These are phyloP conservation scores for Kalmanozyma brasiliensis DNA, from an alignment of 1,284 basidiomycete species.

Conservation along the genomic window DNA sequence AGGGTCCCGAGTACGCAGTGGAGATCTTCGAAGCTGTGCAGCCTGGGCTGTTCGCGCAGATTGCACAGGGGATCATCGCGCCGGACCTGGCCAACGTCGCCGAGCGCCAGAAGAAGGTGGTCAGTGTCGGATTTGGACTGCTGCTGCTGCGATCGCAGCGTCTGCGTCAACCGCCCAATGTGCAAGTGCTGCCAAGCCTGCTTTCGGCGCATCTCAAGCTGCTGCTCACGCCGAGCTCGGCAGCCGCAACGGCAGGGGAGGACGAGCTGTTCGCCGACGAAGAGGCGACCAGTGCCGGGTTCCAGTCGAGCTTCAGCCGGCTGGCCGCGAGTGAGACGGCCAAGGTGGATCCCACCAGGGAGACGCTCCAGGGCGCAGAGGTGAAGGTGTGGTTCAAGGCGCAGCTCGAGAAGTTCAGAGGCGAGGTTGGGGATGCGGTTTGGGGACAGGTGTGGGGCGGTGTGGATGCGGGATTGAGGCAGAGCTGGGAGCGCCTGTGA, in stretches of 20 bases:
- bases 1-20: constrained; percentile 79
- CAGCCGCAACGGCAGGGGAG: constrained; percentile 71
- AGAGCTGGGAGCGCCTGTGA: constrained; percentile 12
- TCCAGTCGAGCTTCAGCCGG: constrained; percentile 91
- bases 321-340: constrained; percentile 77
- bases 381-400: constrained; percentile 19
- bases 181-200: constrained; percentile 47
- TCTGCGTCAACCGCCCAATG: constrained; percentile 77
- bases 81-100: constrained; percentile 84
- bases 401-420: not conserved
- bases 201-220: constrained; percentile 73
- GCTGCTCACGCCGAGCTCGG: constrained; percentile 79
- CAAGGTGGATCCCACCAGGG: constrained; percentile 7
- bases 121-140: constrained; percentile 82
- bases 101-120: constrained; percentile 83
- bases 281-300: constrained; percentile 74
- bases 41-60: constrained; percentile 81
- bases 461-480: constrained; percentile 8
- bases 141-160: constrained; percentile 72
- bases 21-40: constrained; percentile 84
- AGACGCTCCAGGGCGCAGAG: constrained; percentile 1
- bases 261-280: constrained; percentile 85
- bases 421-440: constrained; percentile 4
- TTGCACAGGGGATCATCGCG: constrained; percentile 81
- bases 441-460: constrained; percentile 8